Evolutionary conservation across 768 basidiomycete species (phyloP).

Genomic region (Termitomyces sp.): DNA sequence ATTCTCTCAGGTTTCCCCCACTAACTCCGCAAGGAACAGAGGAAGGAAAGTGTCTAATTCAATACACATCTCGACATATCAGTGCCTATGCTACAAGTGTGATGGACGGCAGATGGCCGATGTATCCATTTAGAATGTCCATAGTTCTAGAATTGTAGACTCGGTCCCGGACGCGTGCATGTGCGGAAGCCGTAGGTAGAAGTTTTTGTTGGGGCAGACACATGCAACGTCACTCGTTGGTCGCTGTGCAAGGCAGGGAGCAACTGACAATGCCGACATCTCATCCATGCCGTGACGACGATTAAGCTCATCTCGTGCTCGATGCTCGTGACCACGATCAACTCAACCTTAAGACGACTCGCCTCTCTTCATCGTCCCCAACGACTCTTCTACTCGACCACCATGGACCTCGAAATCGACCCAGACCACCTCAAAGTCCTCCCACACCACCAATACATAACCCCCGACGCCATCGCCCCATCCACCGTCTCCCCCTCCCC

Average conservation of each 20-base stretch:
- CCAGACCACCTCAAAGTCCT: conserved; percentile 60
- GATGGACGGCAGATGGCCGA: not conserved
- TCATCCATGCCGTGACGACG: not conserved
- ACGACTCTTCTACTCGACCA: not conserved
- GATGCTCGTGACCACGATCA: conserved; percentile 8
- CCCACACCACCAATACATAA: conserved; percentile 71
- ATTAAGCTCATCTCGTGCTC: not conserved
- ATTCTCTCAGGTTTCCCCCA: not conserved
- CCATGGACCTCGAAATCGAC: conserved; percentile 39
- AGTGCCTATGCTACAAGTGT: not conserved
- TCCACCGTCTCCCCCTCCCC: conserved; percentile 59
- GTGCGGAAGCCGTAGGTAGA: no score
- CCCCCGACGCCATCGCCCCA: conserved; percentile 58
- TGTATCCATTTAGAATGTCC: not conserved
- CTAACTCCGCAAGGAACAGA: not conserved
- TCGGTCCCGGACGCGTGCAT: not conserved
- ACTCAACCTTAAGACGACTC: not conserved
- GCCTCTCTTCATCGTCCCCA: not conserved
- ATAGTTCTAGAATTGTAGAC: not conserved
- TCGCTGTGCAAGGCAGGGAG: no score
- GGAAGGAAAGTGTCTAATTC: not conserved
- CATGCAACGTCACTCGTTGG: no score
- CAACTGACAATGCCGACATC: no score
- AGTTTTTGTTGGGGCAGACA: not conserved
- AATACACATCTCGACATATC: not conserved